Conservation (phyloP, 2,329 filamentous ascomycete genomes). For the Hypoxylon sp. region DNA sequence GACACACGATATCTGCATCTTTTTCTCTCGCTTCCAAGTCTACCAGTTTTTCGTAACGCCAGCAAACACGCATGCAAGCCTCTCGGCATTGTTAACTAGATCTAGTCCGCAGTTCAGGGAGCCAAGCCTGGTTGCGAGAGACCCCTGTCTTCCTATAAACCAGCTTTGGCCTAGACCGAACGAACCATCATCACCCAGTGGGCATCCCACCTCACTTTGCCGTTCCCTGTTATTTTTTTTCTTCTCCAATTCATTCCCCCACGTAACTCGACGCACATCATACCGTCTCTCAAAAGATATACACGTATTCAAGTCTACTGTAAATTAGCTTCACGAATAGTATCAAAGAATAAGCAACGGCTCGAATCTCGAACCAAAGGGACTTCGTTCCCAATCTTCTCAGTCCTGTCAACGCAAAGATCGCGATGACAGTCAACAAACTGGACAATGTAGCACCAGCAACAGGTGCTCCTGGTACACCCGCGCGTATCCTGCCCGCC, state of each 20-base stretch:
- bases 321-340: conserved; percentile 11
- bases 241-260: conserved; percentile 22
- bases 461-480: conserved; percentile 2
- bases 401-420: conserved; percentile 2
- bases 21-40: background rate
- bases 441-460: conserved; percentile 17
- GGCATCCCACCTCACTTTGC: conserved; percentile 28
- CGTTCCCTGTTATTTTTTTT: conserved; percentile 11
- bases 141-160: conserved; percentile 34
- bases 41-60: conserved; percentile 8
- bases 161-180: conserved; percentile 21
- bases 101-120: conserved; percentile 9
- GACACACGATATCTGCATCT: conserved; percentile 24
- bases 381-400: conserved; percentile 31
- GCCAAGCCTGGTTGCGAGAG: conserved; percentile 17
- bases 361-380: conserved; percentile 23
- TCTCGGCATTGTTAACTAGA: conserved; percentile 14
- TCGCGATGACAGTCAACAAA: conserved; percentile 39
- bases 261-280: conserved; percentile 21
- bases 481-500: conserved; percentile 52
- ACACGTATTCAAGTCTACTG: background rate
- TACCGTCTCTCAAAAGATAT: conserved; percentile 9
- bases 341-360: conserved; percentile 8
- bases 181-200: conserved; percentile 27
- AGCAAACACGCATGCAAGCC: conserved; percentile 17